phyloP scores from a whole-genome alignment of 768 basidiomycete genomes.

The Boletus coccyginus region DNA sequence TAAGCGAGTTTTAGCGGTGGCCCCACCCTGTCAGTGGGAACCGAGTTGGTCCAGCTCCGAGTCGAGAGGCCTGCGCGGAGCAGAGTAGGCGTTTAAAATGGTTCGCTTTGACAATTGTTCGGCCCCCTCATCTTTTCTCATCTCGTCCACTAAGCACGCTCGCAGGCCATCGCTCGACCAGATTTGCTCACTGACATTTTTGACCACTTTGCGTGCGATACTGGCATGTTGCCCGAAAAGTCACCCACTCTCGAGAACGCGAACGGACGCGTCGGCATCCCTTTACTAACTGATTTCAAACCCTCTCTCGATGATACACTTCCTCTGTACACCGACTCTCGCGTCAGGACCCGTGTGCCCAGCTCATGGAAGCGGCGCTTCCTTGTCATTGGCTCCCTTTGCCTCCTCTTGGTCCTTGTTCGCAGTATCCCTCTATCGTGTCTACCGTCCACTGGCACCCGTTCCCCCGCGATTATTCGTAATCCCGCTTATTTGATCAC shows the following conservation, averaged over 20 bases:
- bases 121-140: not conserved
- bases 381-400: conserved; percentile 10
- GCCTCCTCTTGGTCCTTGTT: conserved; percentile 12
- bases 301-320: conserved; percentile 8
- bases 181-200: not conserved
- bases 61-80: too few relatives aligned
- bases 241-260: not conserved
- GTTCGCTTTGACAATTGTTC: not conserved
- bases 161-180: not conserved
- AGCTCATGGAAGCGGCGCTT: conserved; percentile 12
- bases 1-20: conserved; percentile 1
- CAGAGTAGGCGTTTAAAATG: too few relatives aligned
- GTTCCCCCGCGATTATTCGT: conserved; percentile 14
- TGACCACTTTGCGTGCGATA: not conserved
- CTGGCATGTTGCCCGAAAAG: conserved; percentile 9
- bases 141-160: not conserved
- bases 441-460: not conserved
- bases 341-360: not conserved
- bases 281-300: not conserved
- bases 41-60: not conserved
- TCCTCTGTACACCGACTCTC: conserved; percentile 18
- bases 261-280: not conserved
- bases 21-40: not conserved
- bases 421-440: not conserved
- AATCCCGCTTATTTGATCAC: conserved; percentile 59